phyloP scores from a whole-genome alignment of 257 asterid genomes.

The Marsdenia floribunda region DNA sequence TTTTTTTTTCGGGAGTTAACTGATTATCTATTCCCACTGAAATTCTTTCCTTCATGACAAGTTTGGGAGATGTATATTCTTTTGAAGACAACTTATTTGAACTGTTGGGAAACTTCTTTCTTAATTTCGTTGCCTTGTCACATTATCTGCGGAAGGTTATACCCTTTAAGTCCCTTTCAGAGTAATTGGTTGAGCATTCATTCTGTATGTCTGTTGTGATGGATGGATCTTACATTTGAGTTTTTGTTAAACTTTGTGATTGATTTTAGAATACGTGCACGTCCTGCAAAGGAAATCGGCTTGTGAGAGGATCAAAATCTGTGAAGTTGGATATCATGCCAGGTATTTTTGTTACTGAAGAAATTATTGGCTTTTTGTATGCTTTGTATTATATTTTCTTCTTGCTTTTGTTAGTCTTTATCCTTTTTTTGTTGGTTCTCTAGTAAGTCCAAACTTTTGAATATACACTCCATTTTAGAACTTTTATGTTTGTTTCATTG shows the following conservation, averaged over 20 bases:
- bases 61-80: not conserved
- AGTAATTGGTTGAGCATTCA: not conserved
- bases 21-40: not conserved
- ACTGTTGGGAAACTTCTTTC: not conserved
- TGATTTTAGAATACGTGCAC: constrained; percentile 63
- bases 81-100: not conserved
- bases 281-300: constrained; percentile 78
- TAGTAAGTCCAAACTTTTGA: not conserved
- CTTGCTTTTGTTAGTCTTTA: too few species aligned
- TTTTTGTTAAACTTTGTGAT: not conserved
- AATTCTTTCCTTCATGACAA: not conserved
- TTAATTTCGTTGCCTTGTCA: not conserved
- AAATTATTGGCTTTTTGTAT: not conserved
- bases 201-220: not conserved
- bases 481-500: not conserved
- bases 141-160: not conserved
- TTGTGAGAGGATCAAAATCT: constrained; percentile 61
- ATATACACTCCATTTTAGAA: not conserved
- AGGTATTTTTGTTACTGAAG: constrained; percentile 35
- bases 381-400: not conserved
- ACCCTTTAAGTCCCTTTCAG: not conserved
- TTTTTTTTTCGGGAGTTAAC: too few species aligned
- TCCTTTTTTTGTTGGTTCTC: not conserved
- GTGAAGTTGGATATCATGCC: constrained; percentile 74
- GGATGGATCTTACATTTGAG: not conserved